These are phyloP conservation scores for Catunica adiposa DNA, from an alignment of 2,329 filamentous ascomycete genomes.

Conservation along the genomic window DNA sequence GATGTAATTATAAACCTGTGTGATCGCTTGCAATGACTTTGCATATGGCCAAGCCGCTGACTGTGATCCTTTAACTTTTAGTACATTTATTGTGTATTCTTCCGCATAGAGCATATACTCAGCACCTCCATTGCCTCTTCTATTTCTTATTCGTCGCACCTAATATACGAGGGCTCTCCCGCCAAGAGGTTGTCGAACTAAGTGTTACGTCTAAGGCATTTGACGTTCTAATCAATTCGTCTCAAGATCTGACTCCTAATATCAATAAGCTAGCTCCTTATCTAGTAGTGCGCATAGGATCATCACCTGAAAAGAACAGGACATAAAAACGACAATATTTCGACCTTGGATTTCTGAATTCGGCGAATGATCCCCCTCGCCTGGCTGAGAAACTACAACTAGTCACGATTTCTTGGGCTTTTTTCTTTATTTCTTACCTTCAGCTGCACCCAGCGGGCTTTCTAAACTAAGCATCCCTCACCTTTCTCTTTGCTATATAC, in stretches of 20 bases:
- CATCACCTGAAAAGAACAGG: background rate
- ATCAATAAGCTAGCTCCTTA: background rate
- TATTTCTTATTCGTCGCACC: background rate
- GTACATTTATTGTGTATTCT: background rate
- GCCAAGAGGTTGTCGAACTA: no score
- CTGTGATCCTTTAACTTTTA: background rate
- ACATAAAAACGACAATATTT: background rate
- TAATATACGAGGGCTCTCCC: no score
- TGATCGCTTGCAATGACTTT: background rate
- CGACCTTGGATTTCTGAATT: background rate
- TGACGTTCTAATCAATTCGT: no score
- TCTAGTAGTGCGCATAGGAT: background rate
- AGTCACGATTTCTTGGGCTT: background rate
- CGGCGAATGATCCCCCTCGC: background rate
- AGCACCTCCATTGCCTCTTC: no score
- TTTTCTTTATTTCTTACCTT: background rate
- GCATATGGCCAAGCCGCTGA: background rate
- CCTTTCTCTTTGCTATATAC: background rate
- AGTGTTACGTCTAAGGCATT: no score
- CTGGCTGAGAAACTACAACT: background rate
- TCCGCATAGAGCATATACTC: background rate
- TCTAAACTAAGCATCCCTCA: background rate
- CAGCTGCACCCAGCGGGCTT: no score
- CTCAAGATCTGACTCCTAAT: no score
- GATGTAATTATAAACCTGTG: background rate